These are phyloP conservation scores for Botrytis medusae DNA, from an alignment of 2,329 filamentous ascomycete genomes.

Conservation along the genomic window DNA sequence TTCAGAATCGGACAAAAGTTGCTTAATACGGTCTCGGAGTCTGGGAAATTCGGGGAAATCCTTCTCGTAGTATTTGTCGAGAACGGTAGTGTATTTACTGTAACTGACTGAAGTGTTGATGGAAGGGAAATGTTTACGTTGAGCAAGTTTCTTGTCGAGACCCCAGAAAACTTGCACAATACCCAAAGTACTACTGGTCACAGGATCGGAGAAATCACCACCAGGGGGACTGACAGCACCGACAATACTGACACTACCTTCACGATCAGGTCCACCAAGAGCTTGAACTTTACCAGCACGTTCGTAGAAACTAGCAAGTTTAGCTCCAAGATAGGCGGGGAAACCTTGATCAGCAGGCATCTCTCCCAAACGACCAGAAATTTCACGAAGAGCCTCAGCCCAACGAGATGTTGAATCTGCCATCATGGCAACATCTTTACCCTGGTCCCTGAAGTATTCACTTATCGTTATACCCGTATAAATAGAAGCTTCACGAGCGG, in stretches of 20 bases:
- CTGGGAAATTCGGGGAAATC: slow-evolving; percentile 91
- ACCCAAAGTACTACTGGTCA: slow-evolving; percentile 88
- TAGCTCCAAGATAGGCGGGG: slow-evolving; percentile 93
- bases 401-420: slow-evolving; percentile 96
- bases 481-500: slow-evolving; percentile 96
- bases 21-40: slow-evolving; percentile 88
- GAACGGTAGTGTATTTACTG: slow-evolving; percentile 87
- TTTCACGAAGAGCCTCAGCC: slow-evolving; percentile 97
- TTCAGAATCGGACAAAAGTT: slow-evolving; percentile 90
- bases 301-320: slow-evolving; percentile 98
- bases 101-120: slow-evolving; percentile 95
- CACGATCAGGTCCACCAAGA: slow-evolving; percentile 83
- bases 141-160: slow-evolving; percentile 98
- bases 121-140: slow-evolving; percentile 98
- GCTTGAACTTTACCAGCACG: slow-evolving; percentile 85
- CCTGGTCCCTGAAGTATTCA: slow-evolving; percentile 97
- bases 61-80: slow-evolving; percentile 94
- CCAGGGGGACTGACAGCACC: slow-evolving; percentile 95
- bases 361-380: slow-evolving; percentile 97
- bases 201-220: slow-evolving; percentile 98
- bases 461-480: slow-evolving; percentile 88
- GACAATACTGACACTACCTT: slow-evolving; percentile 95
- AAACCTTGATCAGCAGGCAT: slow-evolving; percentile 99
- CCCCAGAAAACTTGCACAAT: slow-evolving; percentile 99
- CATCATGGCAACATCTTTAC: slow-evolving; percentile 99